phyloP scores from a whole-genome alignment of 2,329 filamentous ascomycete genomes.

The Colletotrichum sp. region DNA sequence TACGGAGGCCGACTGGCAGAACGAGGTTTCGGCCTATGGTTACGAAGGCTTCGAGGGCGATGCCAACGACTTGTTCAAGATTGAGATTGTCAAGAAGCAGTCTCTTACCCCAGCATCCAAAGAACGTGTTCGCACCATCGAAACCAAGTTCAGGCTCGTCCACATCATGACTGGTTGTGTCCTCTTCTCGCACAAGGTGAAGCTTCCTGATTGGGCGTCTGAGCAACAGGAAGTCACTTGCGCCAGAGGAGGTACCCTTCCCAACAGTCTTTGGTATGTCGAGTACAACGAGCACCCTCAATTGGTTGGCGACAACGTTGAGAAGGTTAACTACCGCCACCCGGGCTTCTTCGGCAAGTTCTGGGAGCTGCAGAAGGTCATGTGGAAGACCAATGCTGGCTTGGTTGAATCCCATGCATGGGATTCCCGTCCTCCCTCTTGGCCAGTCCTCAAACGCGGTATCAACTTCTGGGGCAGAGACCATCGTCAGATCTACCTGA shows the following conservation, averaged over 20 bases:
- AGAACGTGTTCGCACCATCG: conserved; percentile 86
- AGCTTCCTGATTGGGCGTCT: conserved; percentile 96
- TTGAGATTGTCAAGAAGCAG: conserved; percentile 92
- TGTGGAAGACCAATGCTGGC: conserved; percentile 98
- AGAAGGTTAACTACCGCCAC: conserved; percentile 95
- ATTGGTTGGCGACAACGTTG: conserved; percentile 70
- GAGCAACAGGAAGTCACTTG: conserved; percentile 99
- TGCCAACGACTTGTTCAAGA: conserved; percentile 92
- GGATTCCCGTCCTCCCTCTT: conserved; percentile 93
- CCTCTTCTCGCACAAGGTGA: conserved; percentile 98
- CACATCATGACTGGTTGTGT: conserved; percentile 97
- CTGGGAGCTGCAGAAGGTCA: conserved; percentile 94
- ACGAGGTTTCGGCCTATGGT: conserved; percentile 95
- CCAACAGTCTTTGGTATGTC: conserved; percentile 97
- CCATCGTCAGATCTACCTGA: conserved; percentile 93
- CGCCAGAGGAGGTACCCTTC: conserved; percentile 86
- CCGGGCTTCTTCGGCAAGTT: conserved; percentile 98
- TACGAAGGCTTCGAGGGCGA: conserved; percentile 97
- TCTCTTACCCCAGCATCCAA: conserved; percentile 82
- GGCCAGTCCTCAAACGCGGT: conserved; percentile 89
- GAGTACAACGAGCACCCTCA: conserved; percentile 87
- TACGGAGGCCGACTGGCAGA: conserved; percentile 91
- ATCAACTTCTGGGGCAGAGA: conserved; percentile 99
- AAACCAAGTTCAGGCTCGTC: conserved; percentile 94
- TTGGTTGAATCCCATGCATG: conserved; percentile 96